These are phyloP conservation scores for Arthrobotrys musiformis DNA, from an alignment of 2,329 filamentous ascomycete genomes.

Conservation along the genomic window DNA sequence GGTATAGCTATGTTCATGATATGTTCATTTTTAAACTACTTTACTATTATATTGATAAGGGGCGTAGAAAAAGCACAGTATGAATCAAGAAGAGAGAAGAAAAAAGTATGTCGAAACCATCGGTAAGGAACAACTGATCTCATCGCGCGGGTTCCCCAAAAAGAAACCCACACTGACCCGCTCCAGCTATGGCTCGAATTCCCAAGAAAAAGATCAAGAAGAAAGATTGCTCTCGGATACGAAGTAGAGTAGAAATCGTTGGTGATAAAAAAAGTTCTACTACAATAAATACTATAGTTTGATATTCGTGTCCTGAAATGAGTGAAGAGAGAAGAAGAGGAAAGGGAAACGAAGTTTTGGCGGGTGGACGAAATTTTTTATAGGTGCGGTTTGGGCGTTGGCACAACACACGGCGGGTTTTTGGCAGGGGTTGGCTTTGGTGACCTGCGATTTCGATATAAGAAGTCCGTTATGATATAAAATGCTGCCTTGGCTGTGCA, in stretches of 20 bases:
- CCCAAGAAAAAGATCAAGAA: constrained; percentile 10
- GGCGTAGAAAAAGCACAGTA: too few species aligned
- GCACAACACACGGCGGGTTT: constrained; percentile 22
- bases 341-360: constrained; percentile 22
- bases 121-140: constrained; percentile 53
- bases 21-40: background rate
- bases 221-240: constrained; percentile 51
- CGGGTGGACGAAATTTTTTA: constrained; percentile 23
- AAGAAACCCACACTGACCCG: constrained; percentile 26
- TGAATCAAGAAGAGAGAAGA: background rate
- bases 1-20: too few species aligned
- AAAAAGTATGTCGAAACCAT: constrained; percentile 42
- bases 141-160: constrained; percentile 12
- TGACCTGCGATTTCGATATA: background rate
- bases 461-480: background rate
- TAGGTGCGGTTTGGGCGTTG: background rate
- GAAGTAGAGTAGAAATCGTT: constrained; percentile 48
- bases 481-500: background rate
- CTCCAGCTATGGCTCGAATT: constrained; percentile 49
- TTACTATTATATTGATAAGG: too few species aligned
- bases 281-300: constrained; percentile 51
- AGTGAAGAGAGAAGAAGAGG: constrained; percentile 40
- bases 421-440: background rate
- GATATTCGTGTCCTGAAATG: constrained; percentile 47
- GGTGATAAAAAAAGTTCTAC: constrained; percentile 28